These are phyloP conservation scores for Candida ponderosae DNA, from an alignment of 805 yeast genomes.

Conservation along the genomic window DNA sequence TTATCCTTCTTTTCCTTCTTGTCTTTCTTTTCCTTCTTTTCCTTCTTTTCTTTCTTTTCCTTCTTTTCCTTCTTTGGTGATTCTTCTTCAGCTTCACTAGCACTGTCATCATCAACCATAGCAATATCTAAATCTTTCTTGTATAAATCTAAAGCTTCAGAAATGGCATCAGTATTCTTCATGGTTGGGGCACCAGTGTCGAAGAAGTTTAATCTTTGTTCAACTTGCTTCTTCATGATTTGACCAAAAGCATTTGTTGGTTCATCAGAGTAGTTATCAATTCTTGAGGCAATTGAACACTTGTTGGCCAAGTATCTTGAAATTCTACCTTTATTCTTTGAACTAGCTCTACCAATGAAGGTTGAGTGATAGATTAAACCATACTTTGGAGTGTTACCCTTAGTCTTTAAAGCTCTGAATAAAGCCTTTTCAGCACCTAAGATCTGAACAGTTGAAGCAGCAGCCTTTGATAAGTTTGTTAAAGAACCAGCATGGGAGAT, in stretches of 20 bases:
- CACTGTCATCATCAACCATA: slow-evolving; percentile 27
- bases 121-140: slow-evolving; percentile 40
- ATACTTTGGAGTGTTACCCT: slow-evolving; percentile 94
- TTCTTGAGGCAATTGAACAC: slow-evolving; percentile 98
- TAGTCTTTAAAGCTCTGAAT: slow-evolving; percentile 92
- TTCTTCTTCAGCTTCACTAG: slow-evolving; percentile 24
- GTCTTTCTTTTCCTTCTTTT: slow-evolving; percentile 40
- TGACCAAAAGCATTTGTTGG: slow-evolving; percentile 88
- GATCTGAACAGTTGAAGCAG: slow-evolving; percentile 98
- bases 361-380: slow-evolving; percentile 94
- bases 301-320: slow-evolving; percentile 98
- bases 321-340: slow-evolving; percentile 98
- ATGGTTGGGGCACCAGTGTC: slow-evolving; percentile 95
- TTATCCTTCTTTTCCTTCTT: slow-evolving; percentile 45
- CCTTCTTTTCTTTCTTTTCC: slow-evolving; percentile 35
- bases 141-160: slow-evolving; percentile 74
- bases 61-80: slow-evolving; percentile 15
- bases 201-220: slow-evolving; percentile 92
- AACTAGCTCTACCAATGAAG: slow-evolving; percentile 86
- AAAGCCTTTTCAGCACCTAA: slow-evolving; percentile 96
- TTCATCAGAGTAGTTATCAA: slow-evolving; percentile 93
- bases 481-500: slow-evolving; percentile 98
- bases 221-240: slow-evolving; percentile 92
- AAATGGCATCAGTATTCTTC: slow-evolving; percentile 92
- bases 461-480: slow-evolving; percentile 93